phyloP scores from a whole-genome alignment of 495 filamentous ascomycete genomes.

The Cercophora samala region DNA sequence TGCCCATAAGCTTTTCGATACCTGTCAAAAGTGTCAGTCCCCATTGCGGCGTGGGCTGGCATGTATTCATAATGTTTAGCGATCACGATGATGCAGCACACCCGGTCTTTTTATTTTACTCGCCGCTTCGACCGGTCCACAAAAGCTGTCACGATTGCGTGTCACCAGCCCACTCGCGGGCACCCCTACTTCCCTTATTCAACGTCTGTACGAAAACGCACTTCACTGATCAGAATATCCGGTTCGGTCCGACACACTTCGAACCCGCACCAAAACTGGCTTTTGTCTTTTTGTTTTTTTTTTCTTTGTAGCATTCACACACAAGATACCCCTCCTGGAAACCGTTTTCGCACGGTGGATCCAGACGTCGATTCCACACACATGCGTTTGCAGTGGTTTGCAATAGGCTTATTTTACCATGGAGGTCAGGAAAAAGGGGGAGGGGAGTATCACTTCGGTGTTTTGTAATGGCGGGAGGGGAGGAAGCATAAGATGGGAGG shows the following conservation, averaged over 20 bases:
- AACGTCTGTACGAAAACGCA: conserved; percentile 18
- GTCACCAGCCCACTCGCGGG: conserved; percentile 18
- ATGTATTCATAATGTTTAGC: conserved; percentile 18
- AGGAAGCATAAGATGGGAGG: conserved; percentile 1
- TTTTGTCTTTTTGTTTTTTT: conserved; percentile 1
- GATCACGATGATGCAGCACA: conserved; percentile 16
- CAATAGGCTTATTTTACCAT: conserved; percentile 12
- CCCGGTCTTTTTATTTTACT: conserved; percentile 3
- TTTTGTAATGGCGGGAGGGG: not conserved
- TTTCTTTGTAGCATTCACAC: conserved; percentile 22
- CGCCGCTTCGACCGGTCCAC: not conserved
- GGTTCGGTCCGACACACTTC: conserved; percentile 27
- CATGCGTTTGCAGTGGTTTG: conserved; percentile 22
- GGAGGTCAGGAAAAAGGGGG: conserved; percentile 3
- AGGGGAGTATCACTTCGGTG: not conserved
- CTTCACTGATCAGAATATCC: conserved; percentile 9
- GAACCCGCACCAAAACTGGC: not conserved
- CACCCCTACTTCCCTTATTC: conserved; percentile 8
- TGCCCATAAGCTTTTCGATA: conserved; percentile 13
- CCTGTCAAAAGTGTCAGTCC: conserved; percentile 12
- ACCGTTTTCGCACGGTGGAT: conserved; percentile 12
- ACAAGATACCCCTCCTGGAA: conserved; percentile 12
- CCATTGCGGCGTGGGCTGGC: conserved; percentile 14
- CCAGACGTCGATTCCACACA: conserved; percentile 3
- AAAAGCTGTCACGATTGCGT: conserved; percentile 16